A percentile compares a stretch with the other conserved stretches of the same genome.
Evolutionary conservation across 495 filamentous ascomycete species (phyloP).

Genomic region (Penicillium salamii): DNA sequence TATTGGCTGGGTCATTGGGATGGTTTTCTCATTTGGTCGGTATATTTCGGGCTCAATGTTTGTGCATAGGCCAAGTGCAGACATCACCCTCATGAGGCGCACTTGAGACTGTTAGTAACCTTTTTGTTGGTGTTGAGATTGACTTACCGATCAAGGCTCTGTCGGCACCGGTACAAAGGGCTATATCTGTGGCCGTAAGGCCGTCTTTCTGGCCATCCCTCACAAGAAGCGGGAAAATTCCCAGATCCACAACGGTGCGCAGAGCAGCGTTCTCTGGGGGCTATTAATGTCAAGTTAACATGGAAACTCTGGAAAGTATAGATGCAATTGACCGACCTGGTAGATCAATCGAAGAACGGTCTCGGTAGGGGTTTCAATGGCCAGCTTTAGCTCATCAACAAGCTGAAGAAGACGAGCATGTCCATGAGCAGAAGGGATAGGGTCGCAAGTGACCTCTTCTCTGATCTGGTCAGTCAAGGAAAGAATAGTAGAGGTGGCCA

Average conservation of each 20-base stretch:
- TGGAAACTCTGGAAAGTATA: neutral
- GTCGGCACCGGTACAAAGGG: neutral
- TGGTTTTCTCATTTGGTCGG: conserved; percentile 29
- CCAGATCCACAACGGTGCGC: conserved; percentile 8
- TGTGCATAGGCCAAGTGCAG: conserved; percentile 2
- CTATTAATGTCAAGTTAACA: neutral
- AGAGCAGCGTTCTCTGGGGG: conserved; percentile 12
- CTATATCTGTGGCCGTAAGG: neutral
- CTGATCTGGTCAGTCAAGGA: conserved; percentile 3
- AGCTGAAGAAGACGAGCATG: conserved; percentile 12
- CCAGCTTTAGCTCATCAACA: conserved; percentile 11
- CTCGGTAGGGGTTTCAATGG: conserved; percentile 14
- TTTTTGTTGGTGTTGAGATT: neutral
- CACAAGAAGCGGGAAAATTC: conserved; percentile 5
- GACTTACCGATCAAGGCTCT: neutral
- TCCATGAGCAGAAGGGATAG: neutral
- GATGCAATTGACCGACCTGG: neutral
- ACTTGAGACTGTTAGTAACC: neutral
- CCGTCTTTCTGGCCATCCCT: neutral
- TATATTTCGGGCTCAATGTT: conserved; percentile 27
- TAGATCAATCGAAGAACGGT: conserved; percentile 14
- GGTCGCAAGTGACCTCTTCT: neutral
- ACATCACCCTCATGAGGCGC: conserved; percentile 11
- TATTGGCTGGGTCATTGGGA: conserved; percentile 32
- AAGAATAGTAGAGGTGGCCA: neutral